Base-by-base conservation (phyloP, 768 basidiomycete genomes). In the Mycena latifolia region DNA sequence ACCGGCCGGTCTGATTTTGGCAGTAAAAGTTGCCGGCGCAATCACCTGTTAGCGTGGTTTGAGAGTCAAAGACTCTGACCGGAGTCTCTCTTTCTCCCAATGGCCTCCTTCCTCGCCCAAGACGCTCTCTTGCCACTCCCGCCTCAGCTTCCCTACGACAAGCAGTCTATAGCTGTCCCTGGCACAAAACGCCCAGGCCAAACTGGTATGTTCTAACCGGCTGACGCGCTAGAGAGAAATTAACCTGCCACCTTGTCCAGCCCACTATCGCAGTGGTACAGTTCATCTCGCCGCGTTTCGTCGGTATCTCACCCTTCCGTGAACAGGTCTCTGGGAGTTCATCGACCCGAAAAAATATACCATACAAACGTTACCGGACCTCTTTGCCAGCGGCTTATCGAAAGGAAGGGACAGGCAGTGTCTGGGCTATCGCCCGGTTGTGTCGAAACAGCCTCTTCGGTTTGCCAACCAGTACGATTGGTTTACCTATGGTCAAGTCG, bases 181-280 rank as follows among this genome's bases (percentile, higher is more conserved):
- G 93, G 92, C 24, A 94, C 94, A 1, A 91, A 91, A 77, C 86
- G 86, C 51, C 88, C 92, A 15, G 93, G 93, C 37, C 91, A 93
- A 78, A 91, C 92, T 67, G 91, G 92, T 92, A 69, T 63, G 85
- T 76, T 35, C 29, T 48, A 61, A 18, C 62, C 24, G 37, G 33
- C 8, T 54, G 5, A 48, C 31, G 22, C 24, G 24, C 41, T 17
- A 24, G 9, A 14, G 18, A 24, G 18, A n/a, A 41, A 12, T 39
- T 35, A 20, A 33, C 31, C 57, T 52, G 54, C 31, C 46, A 29
- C 28, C 31, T n/a, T 47, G 37, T 61, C 20, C 76, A 91, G 93
- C 88, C 18, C 90, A 93, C 76, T 95, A 94, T 76, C 86, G 85
- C 63, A 91, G 88, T 74, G 87, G 92, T 89, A 75, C 71, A 75